phyloP scores from a whole-genome alignment of 805 yeast species.

The Candida quercuum region DNA sequence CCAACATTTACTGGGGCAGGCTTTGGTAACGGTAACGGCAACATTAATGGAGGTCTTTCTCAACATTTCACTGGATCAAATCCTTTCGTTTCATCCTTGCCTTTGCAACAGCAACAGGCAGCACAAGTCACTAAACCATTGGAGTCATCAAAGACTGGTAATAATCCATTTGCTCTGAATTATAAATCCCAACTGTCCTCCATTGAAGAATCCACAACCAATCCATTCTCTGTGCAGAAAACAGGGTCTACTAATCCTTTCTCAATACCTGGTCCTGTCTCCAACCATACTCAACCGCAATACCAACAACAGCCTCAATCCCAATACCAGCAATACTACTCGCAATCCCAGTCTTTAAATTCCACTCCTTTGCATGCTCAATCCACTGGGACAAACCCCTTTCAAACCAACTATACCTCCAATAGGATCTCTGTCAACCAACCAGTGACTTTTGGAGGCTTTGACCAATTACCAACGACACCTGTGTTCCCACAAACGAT shows the following conservation, averaged over 20 bases:
- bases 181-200: constrained; percentile 11
- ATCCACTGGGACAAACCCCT: constrained; percentile 38
- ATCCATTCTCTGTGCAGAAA: constrained; percentile 22
- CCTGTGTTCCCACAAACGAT: constrained; percentile 69
- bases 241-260: not conserved
- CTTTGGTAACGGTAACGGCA: constrained; percentile 52
- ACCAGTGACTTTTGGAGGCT: constrained; percentile 70
- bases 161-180: constrained; percentile 25
- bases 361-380: constrained; percentile 16
- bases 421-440: constrained; percentile 27
- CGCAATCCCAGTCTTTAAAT: too few relatives aligned
- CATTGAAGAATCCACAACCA: constrained; percentile 19
- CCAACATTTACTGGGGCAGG: constrained; percentile 50
- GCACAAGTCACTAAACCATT: constrained; percentile 5
- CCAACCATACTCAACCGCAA: not conserved
- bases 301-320: constrained; percentile 1
- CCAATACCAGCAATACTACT: not conserved
- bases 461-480: constrained; percentile 58
- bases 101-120: constrained; percentile 10
- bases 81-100: constrained; percentile 29
- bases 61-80: constrained; percentile 25
- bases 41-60: constrained; percentile 17
- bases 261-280: not conserved
- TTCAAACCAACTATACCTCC: constrained; percentile 18
- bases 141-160: constrained; percentile 20